Conservation (phyloP, 2,329 filamentous ascomycete genomes). For the Malbranchea zuffiana region DNA sequence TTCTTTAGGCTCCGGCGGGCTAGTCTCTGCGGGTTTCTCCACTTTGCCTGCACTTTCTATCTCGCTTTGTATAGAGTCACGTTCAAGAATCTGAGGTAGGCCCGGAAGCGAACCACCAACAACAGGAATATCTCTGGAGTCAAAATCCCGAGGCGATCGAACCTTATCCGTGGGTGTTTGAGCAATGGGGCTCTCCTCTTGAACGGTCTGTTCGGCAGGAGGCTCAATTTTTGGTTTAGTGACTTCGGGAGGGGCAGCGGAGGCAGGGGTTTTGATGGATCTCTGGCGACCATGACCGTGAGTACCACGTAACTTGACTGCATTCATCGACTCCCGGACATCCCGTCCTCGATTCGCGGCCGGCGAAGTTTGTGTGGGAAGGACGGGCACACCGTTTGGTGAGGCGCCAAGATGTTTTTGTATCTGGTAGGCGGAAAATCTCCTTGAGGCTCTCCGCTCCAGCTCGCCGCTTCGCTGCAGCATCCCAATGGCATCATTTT, state of each 20-base stretch:
- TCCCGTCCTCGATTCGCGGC: conserved; percentile 74
- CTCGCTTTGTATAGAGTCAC: conserved; percentile 20
- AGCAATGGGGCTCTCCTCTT: conserved; percentile 36
- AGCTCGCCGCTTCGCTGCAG: conserved; percentile 85
- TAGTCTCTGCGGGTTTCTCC: conserved; percentile 23
- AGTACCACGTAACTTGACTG: conserved; percentile 37
- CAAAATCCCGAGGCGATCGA: conserved; percentile 28
- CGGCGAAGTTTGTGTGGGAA: conserved; percentile 72
- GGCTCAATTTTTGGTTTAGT: conserved; percentile 28
- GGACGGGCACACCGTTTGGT: conserved; percentile 71
- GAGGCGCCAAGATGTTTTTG: conserved; percentile 80
- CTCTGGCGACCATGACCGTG: conserved; percentile 39
- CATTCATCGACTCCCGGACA: conserved; percentile 66
- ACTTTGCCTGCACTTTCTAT: conserved; percentile 2
- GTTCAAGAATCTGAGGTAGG: conserved; percentile 35
- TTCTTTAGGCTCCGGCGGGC: conserved; percentile 1
- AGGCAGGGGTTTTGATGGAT: conserved; percentile 37
- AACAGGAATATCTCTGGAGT: conserved; percentile 28
- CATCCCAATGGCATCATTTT: conserved; percentile 81
- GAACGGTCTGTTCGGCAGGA: conserved; percentile 11
- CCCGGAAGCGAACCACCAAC: conserved; percentile 50
- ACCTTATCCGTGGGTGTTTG: conserved; percentile 60
- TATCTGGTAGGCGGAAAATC: conserved; percentile 95
- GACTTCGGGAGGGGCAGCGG: conserved; percentile 21
- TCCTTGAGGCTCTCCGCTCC: conserved; percentile 78